Conservation (phyloP, 306 rosid genomes). For the Pterocarpus santalinus region DNA sequence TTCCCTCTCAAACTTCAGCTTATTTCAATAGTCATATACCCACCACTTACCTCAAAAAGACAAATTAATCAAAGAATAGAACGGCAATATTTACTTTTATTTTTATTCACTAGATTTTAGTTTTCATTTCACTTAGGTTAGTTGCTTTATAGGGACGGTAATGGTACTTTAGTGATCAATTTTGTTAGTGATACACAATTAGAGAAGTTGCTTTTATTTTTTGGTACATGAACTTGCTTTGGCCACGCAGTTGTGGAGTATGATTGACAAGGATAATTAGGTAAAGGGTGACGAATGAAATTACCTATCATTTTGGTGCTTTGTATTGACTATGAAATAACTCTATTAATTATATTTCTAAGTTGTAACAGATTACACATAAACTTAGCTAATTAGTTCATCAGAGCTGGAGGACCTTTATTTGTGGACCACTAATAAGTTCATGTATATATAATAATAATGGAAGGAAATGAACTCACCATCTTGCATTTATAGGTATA, state of each 20-base stretch:
- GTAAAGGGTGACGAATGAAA: constrained; percentile 37
- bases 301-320: constrained; percentile 32
- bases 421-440: constrained; percentile 44
- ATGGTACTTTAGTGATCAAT: neutral
- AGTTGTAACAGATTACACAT: constrained; percentile 28
- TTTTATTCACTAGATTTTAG: neutral
- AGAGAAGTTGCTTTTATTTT: neutral
- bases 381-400: constrained; percentile 34
- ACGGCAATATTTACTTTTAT: neutral
- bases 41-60: constrained; percentile 25
- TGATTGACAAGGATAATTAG: constrained; percentile 46
- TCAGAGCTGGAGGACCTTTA: constrained; percentile 23
- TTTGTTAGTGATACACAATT: neutral
- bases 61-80: constrained; percentile 22
- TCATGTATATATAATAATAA: constrained; percentile 26
- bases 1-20: neutral
- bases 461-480: constrained; percentile 38
- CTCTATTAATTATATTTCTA: constrained; percentile 39
- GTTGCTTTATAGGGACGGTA: neutral
- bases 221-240: neutral
- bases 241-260: constrained; percentile 21
- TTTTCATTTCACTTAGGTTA: neutral
- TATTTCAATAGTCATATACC: constrained; percentile 25
- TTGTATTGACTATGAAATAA: constrained; percentile 23
- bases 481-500: constrained; percentile 44